Evolutionary conservation across 768 basidiomycete genomes (phyloP), one percentile per base, ranked within the genome.

Genomic region (Leccinum obscurum): DNA sequence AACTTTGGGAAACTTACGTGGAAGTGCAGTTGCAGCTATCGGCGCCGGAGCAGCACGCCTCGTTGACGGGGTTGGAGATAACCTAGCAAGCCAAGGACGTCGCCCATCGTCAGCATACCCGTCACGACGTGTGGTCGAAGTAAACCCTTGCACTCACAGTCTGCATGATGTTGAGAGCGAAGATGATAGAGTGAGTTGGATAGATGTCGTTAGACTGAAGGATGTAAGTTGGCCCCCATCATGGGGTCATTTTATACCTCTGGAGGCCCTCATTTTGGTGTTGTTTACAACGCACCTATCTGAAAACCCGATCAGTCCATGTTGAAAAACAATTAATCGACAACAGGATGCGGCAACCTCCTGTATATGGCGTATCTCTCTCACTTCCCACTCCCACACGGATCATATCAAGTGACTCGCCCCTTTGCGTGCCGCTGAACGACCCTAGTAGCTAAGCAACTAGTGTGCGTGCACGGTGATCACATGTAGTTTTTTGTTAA

Each of bases 31-130:
- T 55, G 59, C 68, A 70, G 4, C 20, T 9, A 0, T 50, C 20
- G 34, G 50, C 3, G 37, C 54, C 17, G 22, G 54, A 51, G 57
- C 68, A 69, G 65, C 68, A 68, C 34, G 68, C 61, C 46, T 69
- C 51, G 59, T 69, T 65, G 15, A 46, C 57, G 26, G 51, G 61
- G 55, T 52, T 34, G n/a, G 54, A 55, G 34, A 17, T 52, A 22
- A 59, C 44, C 68, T 68, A 34, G 9, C 41, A 41, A 41, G n/a
- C n/a, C 53, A 50, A 30, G 14, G 44, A 13, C 11, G 4, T 17
- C 41, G 24, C 22, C 49, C 49, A 24, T 41, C 2, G 10, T 34
- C 7, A 32, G 52, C 58, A 41, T 10, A n/a, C 41, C 17, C n/a
- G n/a, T 41, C 32, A 32, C 32, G 32, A n/a, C 41, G n/a, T n/a